Conservation (phyloP, 371 early-diverging fungal species). For the Rhizopus sp. region DNA sequence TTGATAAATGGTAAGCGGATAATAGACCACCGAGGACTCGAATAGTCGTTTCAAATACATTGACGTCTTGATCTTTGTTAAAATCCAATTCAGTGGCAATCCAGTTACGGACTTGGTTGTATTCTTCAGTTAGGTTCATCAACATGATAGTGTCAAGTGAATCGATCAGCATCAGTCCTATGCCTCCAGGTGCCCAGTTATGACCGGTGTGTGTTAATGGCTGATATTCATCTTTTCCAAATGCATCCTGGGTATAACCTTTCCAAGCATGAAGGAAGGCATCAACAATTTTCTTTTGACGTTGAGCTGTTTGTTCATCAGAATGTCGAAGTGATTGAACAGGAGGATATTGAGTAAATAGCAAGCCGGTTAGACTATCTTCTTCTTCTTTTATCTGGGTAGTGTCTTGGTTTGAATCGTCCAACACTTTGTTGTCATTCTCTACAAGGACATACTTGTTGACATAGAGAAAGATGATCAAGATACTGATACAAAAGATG, state of each 20-base stretch:
- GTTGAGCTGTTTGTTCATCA: constrained; percentile 26
- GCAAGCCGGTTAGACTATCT: constrained; percentile 2
- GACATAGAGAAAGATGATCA: constrained; percentile 1
- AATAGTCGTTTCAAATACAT: constrained; percentile 93
- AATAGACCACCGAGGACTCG: constrained; percentile 90
- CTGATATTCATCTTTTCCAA: constrained; percentile 83
- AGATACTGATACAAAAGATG: constrained; percentile 1
- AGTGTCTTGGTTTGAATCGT: not conserved
- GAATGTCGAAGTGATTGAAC: constrained; percentile 14
- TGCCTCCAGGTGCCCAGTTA: constrained; percentile 60
- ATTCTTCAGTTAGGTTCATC: constrained; percentile 80
- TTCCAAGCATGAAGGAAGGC: constrained; percentile 77
- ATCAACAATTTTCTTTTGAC: constrained; percentile 52
- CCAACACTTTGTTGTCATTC: not conserved
- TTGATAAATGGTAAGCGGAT: constrained; percentile 77
- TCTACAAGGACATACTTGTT: not conserved
- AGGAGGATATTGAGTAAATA: constrained; percentile 36
- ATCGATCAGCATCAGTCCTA: constrained; percentile 84
- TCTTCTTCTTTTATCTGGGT: not conserved
- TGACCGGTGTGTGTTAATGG: constrained; percentile 62
- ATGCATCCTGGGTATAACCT: constrained; percentile 77
- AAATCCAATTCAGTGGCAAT: constrained; percentile 62
- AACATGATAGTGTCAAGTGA: constrained; percentile 83
- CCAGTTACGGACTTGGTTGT: constrained; percentile 66
- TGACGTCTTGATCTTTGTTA: constrained; percentile 73